Conservation (phyloP, 2,329 filamentous ascomycete genomes). For the Neofusicoccum ribis region DNA sequence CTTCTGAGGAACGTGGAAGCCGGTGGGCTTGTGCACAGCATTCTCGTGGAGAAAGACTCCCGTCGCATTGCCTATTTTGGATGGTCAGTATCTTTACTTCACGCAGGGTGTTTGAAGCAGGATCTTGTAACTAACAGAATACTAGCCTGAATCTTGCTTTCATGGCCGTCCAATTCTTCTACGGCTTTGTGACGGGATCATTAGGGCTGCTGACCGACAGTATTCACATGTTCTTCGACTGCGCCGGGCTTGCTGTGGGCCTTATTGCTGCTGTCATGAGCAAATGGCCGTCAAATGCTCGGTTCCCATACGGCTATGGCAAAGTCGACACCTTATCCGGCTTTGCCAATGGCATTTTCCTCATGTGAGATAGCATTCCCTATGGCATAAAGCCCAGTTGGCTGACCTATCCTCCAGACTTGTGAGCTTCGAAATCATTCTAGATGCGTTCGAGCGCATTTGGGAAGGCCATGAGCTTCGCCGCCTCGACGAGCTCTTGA, state of each 20-base stretch:
- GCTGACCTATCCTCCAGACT: constrained; percentile 57
- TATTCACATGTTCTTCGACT: constrained; percentile 99
- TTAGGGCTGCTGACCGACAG: constrained; percentile 94
- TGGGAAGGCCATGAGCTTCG: constrained; percentile 82
- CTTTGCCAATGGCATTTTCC: constrained; percentile 92
- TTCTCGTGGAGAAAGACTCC: constrained; percentile 88
- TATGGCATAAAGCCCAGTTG: neutral
- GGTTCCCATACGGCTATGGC: constrained; percentile 92
- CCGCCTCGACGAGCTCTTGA: constrained; percentile 79
- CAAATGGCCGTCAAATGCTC: constrained; percentile 88
- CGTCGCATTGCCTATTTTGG: constrained; percentile 97
- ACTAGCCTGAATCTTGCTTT: constrained; percentile 85
- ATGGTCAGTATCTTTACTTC: constrained; percentile 58
- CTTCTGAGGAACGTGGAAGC: constrained; percentile 68
- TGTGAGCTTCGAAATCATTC: constrained; percentile 93
- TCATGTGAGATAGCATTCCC: constrained; percentile 63
- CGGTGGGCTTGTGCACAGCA: constrained; percentile 79
- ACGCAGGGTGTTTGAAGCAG: neutral
- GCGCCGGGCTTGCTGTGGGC: constrained; percentile 85
- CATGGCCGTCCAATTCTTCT: constrained; percentile 92
- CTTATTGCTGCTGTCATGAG: constrained; percentile 90
- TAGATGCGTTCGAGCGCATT: constrained; percentile 87
- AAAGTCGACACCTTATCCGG: constrained; percentile 96
- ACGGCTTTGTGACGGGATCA: constrained; percentile 90
- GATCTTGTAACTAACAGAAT: neutral